Evolutionary conservation across 2,329 filamentous ascomycete genomes (phyloP), one percentile per base, ranked within the genome.

Genomic region (Akanthomyces lecanii): DNA sequence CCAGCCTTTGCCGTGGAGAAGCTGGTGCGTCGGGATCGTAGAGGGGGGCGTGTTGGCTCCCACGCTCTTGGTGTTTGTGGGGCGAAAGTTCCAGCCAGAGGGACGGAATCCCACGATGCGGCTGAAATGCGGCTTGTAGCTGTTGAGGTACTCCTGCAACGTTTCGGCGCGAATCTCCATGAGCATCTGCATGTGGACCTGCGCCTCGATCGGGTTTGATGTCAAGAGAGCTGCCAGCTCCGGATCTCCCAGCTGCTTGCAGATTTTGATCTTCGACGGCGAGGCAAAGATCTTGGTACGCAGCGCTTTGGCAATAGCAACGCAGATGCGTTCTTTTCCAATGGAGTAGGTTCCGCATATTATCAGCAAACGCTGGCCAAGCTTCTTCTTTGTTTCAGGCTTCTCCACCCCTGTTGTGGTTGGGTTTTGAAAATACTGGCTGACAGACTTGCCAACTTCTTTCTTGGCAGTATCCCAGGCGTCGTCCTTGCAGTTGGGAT

Each of bases 301-400:
- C 2, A 99, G 81, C 0, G 93, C 93, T 69, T 89, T 86, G 4
- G 95, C 95, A 66, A 99, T 96, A 50, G 92, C 93, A 38, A 97
- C 82, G 73, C 94, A 98, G 67, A 99, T 93, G 47, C 93, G 89
- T 75, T 99, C 95, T 77, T 99, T 99, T 71, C 95, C 95, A 70
- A 99, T 99, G 69, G 90, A 96, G 77, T 99, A 99, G 0, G 95
- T 99, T 51, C 95, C 95, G 65, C 97, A 96, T 7, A 99, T 86
- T 5, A 99, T 91, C 0, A 99, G 83, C 2, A 99, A 82, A 5
- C 92, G 88, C 53, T 90, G 69, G 67, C 71, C 66, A 67, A 69
- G 66, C 12, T 66, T 67, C 12, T 70, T 66, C 8, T 67, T 16
- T 54, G 67, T 72, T 63, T 68, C 73, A 63, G 67, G 65, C 64